These are phyloP conservation scores for Phialocephala sp. DNA, from an alignment of 2,329 filamentous ascomycete species.

Conservation along the genomic window DNA sequence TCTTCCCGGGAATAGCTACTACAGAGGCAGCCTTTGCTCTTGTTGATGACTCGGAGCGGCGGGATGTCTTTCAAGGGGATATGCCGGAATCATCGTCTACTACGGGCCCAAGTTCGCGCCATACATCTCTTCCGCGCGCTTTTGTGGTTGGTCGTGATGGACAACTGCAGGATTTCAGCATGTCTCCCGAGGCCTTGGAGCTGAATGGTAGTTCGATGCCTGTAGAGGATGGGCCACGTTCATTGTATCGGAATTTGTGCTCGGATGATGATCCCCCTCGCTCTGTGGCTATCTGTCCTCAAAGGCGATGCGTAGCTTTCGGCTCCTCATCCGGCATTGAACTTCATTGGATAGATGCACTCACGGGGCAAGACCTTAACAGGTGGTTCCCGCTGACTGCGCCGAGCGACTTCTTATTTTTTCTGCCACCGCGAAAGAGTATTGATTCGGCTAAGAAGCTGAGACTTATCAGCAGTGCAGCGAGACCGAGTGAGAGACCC, in stretches of 20 bases:
- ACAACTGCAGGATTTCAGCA: constrained; percentile 6
- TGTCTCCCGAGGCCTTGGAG: neutral
- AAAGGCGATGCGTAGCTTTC: constrained; percentile 68
- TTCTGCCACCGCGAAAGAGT: constrained; percentile 59
- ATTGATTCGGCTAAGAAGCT: constrained; percentile 61
- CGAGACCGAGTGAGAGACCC: constrained; percentile 47
- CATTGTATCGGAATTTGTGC: constrained; percentile 57
- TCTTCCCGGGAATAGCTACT: constrained; percentile 37
- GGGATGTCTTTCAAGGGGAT: constrained; percentile 30
- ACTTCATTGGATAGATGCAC: constrained; percentile 60
- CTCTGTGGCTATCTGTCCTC: constrained; percentile 70
- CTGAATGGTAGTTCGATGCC: constrained; percentile 30
- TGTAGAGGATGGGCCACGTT: constrained; percentile 43
- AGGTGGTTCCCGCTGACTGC: constrained; percentile 61
- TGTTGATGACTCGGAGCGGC: constrained; percentile 23
- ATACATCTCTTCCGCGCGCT: constrained; percentile 20
- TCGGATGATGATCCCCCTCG: constrained; percentile 66
- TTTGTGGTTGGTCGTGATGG: constrained; percentile 16
- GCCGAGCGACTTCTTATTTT: constrained; percentile 62
- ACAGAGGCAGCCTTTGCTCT: constrained; percentile 22
- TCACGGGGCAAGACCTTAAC: constrained; percentile 54
- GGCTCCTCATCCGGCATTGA: constrained; percentile 67
- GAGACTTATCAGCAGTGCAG: constrained; percentile 66
- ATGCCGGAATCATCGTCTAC: constrained; percentile 17
- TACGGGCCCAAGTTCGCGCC: constrained; percentile 22